A percentile compares a stretch with the other conserved stretches of the same genome.
Conservation (phyloP, 164 flowering plant genomes). For the Kingdonia uniflora region DNA sequence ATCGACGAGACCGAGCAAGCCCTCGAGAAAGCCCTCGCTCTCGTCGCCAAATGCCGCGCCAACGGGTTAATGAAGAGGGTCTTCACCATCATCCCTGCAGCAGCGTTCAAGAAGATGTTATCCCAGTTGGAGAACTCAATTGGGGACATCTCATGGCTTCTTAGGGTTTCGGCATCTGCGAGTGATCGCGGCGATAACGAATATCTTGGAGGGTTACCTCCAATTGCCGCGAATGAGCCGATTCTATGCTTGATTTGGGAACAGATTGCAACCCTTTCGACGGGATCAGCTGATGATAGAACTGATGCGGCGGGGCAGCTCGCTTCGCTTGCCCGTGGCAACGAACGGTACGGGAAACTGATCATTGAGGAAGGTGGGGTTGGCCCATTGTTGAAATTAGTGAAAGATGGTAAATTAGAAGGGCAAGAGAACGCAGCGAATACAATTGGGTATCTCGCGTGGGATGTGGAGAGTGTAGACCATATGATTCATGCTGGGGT, state of each 20-base stretch:
- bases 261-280: slow-evolving; percentile 55
- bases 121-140: slow-evolving; percentile 71
- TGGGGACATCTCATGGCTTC: slow-evolving; percentile 83
- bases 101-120: slow-evolving; percentile 53
- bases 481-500: slow-evolving; percentile 65
- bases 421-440: slow-evolving; percentile 78
- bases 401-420: slow-evolving; percentile 57
- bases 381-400: slow-evolving; percentile 46
- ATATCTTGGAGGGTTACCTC: slow-evolving; percentile 83
- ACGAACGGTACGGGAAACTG: slow-evolving; percentile 61
- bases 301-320: slow-evolving; percentile 70
- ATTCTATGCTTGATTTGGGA: slow-evolving; percentile 84
- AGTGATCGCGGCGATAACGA: slow-evolving; percentile 48
- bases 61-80: slow-evolving; percentile 44
- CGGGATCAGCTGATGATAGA: slow-evolving; percentile 44
- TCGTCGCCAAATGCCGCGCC: slow-evolving; percentile 59
- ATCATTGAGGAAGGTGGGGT: slow-evolving; percentile 86
- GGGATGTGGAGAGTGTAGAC: slow-evolving; percentile 77
- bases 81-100: slow-evolving; percentile 74
- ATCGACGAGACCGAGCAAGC: slow-evolving; percentile 74
- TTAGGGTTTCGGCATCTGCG: slow-evolving; percentile 56
- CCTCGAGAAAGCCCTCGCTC: slow-evolving; percentile 59
- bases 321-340: slow-evolving; percentile 67
- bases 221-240: slow-evolving; percentile 83
- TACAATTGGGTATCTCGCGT: slow-evolving; percentile 65